These are phyloP conservation scores for Chaetothyriales sp. DNA, from an alignment of 2,329 filamentous ascomycete species.

Conservation along the genomic window DNA sequence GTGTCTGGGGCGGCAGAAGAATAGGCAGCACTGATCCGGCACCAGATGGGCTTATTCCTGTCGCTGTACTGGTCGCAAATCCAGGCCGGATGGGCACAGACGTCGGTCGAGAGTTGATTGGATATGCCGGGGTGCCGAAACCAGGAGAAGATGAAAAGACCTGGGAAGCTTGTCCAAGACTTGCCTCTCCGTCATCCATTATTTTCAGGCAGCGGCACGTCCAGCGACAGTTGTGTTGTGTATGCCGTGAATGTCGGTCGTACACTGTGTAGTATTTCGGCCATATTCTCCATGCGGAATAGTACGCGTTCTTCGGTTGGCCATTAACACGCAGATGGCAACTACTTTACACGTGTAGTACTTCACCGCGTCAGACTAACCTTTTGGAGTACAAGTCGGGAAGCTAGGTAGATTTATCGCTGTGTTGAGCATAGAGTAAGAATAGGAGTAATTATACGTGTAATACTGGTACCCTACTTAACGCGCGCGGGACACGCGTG, in stretches of 20 bases:
- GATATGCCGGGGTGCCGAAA: constrained; percentile 74
- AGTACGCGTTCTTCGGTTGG: too few relatives aligned
- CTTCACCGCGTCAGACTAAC: too few relatives aligned
- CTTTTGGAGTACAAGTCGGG: too few relatives aligned
- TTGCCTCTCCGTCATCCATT: constrained; percentile 18
- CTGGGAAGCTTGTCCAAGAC: constrained; percentile 10
- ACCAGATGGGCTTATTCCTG: constrained; percentile 31
- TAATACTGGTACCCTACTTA: not conserved
- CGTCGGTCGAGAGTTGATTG: constrained; percentile 37
- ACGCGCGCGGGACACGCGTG: too few relatives aligned
- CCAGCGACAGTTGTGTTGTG: not conserved
- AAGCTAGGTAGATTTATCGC: too few relatives aligned
- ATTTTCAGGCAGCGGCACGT: not conserved
- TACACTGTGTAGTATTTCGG: not conserved
- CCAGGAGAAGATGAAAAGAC: constrained; percentile 63
- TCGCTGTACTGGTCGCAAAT: constrained; percentile 22
- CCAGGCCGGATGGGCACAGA: constrained; percentile 21
- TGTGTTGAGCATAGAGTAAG: too few relatives aligned
- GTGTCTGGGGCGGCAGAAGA: constrained; percentile 67
- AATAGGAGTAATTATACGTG: too few relatives aligned
- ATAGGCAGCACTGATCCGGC: constrained; percentile 62
- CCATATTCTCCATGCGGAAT: not conserved
- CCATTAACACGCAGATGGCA: too few relatives aligned
- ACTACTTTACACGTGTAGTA: too few relatives aligned
- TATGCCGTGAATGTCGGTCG: not conserved